A percentile compares a stretch with the other conserved stretches of the same genome.
phyloP scores from a whole-genome alignment of 306 rosid genomes.

The Cicer chorassanicum region DNA sequence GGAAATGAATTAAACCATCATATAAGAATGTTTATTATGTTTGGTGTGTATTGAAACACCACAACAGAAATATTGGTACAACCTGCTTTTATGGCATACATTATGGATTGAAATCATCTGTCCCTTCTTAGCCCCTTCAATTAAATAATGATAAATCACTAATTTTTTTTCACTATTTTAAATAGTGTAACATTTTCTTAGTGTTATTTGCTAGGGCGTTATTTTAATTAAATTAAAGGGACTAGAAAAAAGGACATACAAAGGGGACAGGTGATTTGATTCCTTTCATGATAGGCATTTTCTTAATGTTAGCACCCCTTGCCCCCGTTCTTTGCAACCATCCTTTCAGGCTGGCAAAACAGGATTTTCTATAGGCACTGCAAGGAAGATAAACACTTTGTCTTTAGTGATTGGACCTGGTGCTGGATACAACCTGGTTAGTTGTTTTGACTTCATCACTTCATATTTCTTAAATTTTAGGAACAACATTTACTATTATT shows the following conservation, averaged over 20 bases:
- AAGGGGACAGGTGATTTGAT: conserved; percentile 28
- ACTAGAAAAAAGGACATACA: conserved; percentile 31
- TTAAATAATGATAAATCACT: neutral
- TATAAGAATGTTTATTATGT: conserved; percentile 27
- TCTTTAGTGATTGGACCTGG: conserved; percentile 95
- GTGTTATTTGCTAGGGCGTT: neutral
- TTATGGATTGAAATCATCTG: conserved; percentile 36
- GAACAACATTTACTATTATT: conserved; percentile 14
- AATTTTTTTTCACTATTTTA: neutral
- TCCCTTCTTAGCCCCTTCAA: conserved; percentile 21
- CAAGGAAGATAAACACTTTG: conserved; percentile 65
- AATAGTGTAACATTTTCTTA: neutral
- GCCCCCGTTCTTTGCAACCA: conserved; percentile 31
- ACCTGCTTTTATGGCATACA: conserved; percentile 43
- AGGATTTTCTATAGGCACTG: conserved; percentile 83
- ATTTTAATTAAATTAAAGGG: conserved; percentile 8
- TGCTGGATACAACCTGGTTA: conserved; percentile 92
- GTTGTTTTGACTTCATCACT: conserved; percentile 39
- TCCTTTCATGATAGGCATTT: conserved; percentile 26
- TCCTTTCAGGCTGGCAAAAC: conserved; percentile 65
- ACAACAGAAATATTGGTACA: conserved; percentile 35
- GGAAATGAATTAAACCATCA: conserved; percentile 35
- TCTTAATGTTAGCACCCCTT: conserved; percentile 38
- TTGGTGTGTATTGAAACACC: conserved; percentile 39
- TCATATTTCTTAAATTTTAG: conserved; percentile 33